Base-by-base conservation (phyloP, 208 protist species). In the Lotmaria passim region DNA sequence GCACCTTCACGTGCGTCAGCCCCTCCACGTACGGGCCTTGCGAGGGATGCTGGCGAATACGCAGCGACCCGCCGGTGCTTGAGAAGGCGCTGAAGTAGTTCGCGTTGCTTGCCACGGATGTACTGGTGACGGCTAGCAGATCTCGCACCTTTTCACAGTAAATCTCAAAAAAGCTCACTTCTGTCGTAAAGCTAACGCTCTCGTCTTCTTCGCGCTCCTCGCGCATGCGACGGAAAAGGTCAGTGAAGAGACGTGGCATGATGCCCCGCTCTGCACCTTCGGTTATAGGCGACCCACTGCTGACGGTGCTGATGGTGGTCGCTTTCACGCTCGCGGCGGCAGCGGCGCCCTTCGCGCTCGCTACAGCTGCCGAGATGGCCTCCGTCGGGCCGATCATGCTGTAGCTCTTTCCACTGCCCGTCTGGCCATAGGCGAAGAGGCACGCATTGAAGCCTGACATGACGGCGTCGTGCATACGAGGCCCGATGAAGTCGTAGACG, bases 391-490 rank as follows among this genome's bases (percentile, higher is more conserved):
- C 90, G 15, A 96, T 91, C 86, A 98, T 95, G 78, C 88, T 96
- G 74, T 96, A 87, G 34, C 83, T 97, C 75, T 97, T 98, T 15
- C 92, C 92, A 60, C 87, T 93, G 30, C 94, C 92, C 0, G 94
- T 98, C 62, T 97, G 91, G 3, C 92, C 94, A 57, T 98, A 98
- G 10, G 94, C 94, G 62, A 98, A 93, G 1, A 98, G 44, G 44
- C 90, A 97, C 14, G 82, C 76, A 59, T 98, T 97, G 80, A 88
- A 98, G 62, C 94, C 91, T 14, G 81, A 74, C 80, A 98, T 86
- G 12, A 83, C 81, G 17, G 85, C 67, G 21, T 90, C 68, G 64
- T 81, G 80, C 76, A 97, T 73, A n/a, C 73, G 79, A 7, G 84
- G 87, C 0, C 93, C 93, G 55, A 96, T 86, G 30, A 81, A 91